phyloP scores from a whole-genome alignment of 768 basidiomycete genomes.

The Collybia mongolica region DNA sequence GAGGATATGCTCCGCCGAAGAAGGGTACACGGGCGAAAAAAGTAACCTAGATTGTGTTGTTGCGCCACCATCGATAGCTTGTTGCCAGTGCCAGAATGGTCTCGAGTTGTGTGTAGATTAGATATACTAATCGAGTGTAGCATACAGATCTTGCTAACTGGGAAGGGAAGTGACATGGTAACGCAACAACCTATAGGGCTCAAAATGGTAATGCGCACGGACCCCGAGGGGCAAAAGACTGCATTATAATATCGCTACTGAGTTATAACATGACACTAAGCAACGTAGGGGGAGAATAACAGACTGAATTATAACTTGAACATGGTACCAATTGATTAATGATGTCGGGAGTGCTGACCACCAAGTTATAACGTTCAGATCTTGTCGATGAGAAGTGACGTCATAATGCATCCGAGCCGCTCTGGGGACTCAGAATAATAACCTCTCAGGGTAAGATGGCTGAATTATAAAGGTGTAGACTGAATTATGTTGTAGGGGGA shows the following conservation, averaged over 20 bases:
- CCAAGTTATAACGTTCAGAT: background rate
- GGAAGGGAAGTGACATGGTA: background rate
- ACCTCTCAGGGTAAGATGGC: background rate
- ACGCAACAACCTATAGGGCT: background rate
- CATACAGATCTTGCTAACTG: background rate
- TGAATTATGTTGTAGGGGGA: background rate
- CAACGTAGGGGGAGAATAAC: background rate
- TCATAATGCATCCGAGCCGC: background rate
- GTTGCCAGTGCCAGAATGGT: background rate
- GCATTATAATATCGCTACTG: background rate
- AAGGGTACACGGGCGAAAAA: background rate
- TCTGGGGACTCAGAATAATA: background rate
- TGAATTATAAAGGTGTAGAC: background rate
- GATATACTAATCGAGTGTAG: background rate
- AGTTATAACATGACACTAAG: background rate
- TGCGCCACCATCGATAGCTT: background rate
- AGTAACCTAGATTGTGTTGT: background rate
- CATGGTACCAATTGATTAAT: background rate
- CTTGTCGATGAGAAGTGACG: background rate
- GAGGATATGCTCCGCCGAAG: background rate
- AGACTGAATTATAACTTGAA: background rate
- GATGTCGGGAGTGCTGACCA: background rate
- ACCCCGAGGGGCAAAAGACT: background rate
- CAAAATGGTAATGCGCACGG: background rate
- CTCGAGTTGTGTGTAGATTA: background rate